Evolutionary conservation across 257 asterid genomes (phyloP), one percentile per base, ranked within the genome.

Genomic region (Nicotiana attenuata): DNA sequence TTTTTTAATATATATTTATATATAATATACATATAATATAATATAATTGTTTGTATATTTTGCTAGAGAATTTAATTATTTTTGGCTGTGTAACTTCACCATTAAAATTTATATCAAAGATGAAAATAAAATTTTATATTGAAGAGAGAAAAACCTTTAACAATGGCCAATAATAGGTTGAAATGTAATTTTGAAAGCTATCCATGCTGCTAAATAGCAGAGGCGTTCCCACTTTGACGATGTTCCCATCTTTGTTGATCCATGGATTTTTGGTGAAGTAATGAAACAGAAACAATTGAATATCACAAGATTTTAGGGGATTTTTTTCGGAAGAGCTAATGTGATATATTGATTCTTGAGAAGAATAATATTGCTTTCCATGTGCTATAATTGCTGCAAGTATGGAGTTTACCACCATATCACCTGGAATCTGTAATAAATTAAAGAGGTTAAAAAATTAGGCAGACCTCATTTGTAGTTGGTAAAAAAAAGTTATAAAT

Each of bases 371-470:
- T 15, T 63, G 50, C 15, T 75, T 45, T 0, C 22, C 13, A 65
- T 80, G 82, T 1, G 78, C 28, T 20, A 85, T 88, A 53, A 91
- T 78, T 35, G 88, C 87, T 60, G 90, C 89, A 9, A 91, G 50
- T 85, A 91, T 89, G 22, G 87, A 84, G 41, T 91, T 91, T 14
- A 90, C 92, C 82, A 92, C 93, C 95, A 92, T 89, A 66, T 91
- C 95, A 2, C 95, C 89, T 5, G 97, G 97, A 84, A 92, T 87
- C 97, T 91, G 88, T 79, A 80, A 28, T 10, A 81, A 80, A 22
- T 10, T 0, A 16, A 19, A 17, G 0, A 64, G 1, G 9, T 2
- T 9, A 20, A 50, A 55, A 28, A 9, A 68, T 22, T 31, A 66
- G 52, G 76, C n/a, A 8, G 24, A 65, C 22, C 16, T 15, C 45